Conservation (phyloP, 2,329 filamentous ascomycete genomes). For the Clarireedia paspali region DNA sequence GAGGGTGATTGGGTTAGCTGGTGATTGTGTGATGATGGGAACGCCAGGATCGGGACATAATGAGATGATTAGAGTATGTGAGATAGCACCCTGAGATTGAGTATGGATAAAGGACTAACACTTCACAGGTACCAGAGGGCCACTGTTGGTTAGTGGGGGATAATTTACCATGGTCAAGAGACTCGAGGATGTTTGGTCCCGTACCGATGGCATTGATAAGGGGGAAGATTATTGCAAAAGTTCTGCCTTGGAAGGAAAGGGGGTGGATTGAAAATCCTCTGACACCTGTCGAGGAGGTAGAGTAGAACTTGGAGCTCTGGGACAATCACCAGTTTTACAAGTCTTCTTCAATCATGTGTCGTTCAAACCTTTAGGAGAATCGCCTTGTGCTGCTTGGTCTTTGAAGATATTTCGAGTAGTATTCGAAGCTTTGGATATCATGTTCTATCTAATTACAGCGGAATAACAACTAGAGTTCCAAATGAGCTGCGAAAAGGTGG, state of each 20-base stretch:
- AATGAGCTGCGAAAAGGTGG: constrained; percentile 25
- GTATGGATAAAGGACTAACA: not conserved
- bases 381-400: not conserved
- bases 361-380: not conserved
- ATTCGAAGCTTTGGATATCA: constrained; percentile 24
- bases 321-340: not conserved
- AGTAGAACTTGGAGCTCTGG: not conserved
- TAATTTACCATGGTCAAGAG: constrained; percentile 74
- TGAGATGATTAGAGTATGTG: constrained; percentile 52
- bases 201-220: constrained; percentile 76
- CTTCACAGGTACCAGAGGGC: constrained; percentile 68
- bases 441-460: constrained; percentile 32
- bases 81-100: not conserved
- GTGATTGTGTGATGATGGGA: constrained; percentile 65
- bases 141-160: constrained; percentile 91
- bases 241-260: constrained; percentile 44
- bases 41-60: constrained; percentile 39
- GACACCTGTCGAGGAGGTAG: constrained; percentile 21
- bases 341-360: too few relatives aligned
- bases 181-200: constrained; percentile 82
- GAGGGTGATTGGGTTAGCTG: constrained; percentile 38
- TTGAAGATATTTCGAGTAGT: not conserved
- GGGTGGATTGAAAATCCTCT: constrained; percentile 42
- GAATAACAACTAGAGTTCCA: constrained; percentile 21
- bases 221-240: constrained; percentile 67